phyloP scores from a whole-genome alignment of 78 protist species.

The Dictyostelium intermedium region DNA sequence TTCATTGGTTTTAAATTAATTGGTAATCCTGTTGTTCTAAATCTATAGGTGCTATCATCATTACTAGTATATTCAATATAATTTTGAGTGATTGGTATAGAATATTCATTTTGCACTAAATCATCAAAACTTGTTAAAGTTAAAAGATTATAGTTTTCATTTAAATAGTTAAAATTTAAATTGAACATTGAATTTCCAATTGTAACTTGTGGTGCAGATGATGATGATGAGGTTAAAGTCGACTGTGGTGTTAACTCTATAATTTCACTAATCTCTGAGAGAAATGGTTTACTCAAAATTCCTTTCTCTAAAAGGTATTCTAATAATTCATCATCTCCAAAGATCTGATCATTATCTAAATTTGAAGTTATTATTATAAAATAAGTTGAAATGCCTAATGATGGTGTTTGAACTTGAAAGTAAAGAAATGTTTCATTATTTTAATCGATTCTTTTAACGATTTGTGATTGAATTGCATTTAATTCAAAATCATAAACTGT shows the following conservation, averaged over 20 bases:
- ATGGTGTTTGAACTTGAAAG: conserved; percentile 18
- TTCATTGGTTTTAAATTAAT: not conserved
- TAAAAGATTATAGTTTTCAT: conserved; percentile 6
- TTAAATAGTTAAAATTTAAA: conserved; percentile 2
- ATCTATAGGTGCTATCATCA: conserved; percentile 15
- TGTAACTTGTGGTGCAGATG: not conserved
- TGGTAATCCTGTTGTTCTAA: not conserved
- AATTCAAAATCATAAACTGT: conserved; percentile 16
- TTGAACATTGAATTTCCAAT: conserved; percentile 31
- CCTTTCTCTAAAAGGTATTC: not conserved
- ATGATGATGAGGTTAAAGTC: not conserved
- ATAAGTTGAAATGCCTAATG: conserved; percentile 63
- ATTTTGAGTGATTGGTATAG: not conserved
- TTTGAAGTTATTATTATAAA: conserved; percentile 7
- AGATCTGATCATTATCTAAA: not conserved
- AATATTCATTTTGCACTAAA: not conserved
- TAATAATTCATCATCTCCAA: not conserved
- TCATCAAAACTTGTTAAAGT: conserved; percentile 15
- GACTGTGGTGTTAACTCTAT: not conserved
- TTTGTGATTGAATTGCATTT: conserved; percentile 20
- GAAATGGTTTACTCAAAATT: not conserved
- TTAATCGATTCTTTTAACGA: conserved; percentile 11
- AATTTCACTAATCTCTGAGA: not conserved
- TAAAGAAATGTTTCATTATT: conserved; percentile 3
- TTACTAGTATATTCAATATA: not conserved